These are phyloP conservation scores for Helotiales sp. DNA, from an alignment of 2,329 filamentous ascomycete species.

Conservation along the genomic window DNA sequence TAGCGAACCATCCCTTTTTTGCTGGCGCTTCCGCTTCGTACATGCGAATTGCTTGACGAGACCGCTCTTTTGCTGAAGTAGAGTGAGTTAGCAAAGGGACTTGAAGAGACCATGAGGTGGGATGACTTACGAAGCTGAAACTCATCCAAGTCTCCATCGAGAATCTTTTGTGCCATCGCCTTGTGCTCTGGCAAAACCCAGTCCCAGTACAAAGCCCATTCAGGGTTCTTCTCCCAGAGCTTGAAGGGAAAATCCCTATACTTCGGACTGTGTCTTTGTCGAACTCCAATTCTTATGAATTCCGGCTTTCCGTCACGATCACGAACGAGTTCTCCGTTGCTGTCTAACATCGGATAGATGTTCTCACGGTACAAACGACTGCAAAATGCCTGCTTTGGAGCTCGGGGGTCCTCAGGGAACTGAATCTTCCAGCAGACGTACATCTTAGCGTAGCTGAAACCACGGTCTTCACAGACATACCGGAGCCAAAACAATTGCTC, in stretches of 20 bases:
- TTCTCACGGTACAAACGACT: constrained; percentile 19
- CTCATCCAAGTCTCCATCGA: constrained; percentile 8
- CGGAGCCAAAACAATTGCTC: constrained; percentile 21
- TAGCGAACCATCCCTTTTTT: constrained; percentile 11
- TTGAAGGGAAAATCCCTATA: constrained; percentile 11
- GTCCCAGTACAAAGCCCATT: constrained; percentile 21
- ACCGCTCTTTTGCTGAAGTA: constrained; percentile 16
- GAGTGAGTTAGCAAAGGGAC: not conserved
- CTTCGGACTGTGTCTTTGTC: not conserved
- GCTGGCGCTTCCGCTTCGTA: not conserved
- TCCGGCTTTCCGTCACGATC: constrained; percentile 3
- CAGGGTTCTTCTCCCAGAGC: constrained; percentile 20
- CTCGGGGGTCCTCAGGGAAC: constrained; percentile 1
- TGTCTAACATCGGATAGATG: not conserved
- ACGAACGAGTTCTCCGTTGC: constrained; percentile 1
- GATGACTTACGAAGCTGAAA: constrained; percentile 10
- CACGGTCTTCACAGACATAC: constrained; percentile 14
- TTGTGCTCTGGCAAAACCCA: constrained; percentile 21
- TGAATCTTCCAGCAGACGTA: not conserved
- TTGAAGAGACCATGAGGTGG: not conserved
- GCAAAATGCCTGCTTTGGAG: not conserved
- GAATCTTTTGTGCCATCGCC: constrained; percentile 14
- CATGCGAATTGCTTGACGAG: constrained; percentile 3
- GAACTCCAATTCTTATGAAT: not conserved
- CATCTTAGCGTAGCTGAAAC: not conserved